Evolutionary conservation across 306 rosid species (phyloP), one percentile per base, ranked within the genome.

Genomic region (Prunus mume): DNA sequence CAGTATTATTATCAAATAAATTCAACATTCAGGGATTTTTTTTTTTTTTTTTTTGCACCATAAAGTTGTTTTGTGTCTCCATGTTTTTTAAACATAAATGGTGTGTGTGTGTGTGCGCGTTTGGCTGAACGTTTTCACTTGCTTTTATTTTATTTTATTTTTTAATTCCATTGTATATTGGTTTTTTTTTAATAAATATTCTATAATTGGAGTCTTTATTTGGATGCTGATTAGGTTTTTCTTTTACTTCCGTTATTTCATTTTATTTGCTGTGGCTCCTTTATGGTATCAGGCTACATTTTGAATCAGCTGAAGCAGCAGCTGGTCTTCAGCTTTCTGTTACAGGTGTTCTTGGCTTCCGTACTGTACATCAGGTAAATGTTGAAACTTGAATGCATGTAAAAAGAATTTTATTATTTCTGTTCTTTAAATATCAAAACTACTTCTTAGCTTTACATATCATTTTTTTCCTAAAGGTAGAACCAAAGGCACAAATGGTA

Each of bases 401-500:
- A 17, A 28, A 58, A 46, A 28, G 22, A 38, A 17, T 68, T 27
- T 72, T 78, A 54, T 25, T 77, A 52, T 49, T 61, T 78, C 55
- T 47, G 19, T 20, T 61, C 5, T 17, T 62, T 51, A 30, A 55
- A 43, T 66, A 47, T 70, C 32, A 45, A 55, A 43, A 52, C 24
- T 65, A 12, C 34, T 27, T 82, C 64, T 73, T 69, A 79, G 78
- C 55, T 51, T 77, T 71, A 17, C 51, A 10, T 61, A 74, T 79
- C 14, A 68, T 73, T 82, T 66, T 81, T 81, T 68, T 68, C 71
- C 62, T 70, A 78, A 43, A 94, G 98, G 90, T 79, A 24, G 97
- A 94, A 77, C 96, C 98, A 68, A 94, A 94, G 89, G 96, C 96
- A 24, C 98, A 94, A 68, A 89, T 87, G 93, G 91, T 94, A 47